Percentiles rank a stretch among this genome's conserved stretches.
Evolutionary conservation across 257 asterid genomes (phyloP).

Genomic region (Plantago major): DNA sequence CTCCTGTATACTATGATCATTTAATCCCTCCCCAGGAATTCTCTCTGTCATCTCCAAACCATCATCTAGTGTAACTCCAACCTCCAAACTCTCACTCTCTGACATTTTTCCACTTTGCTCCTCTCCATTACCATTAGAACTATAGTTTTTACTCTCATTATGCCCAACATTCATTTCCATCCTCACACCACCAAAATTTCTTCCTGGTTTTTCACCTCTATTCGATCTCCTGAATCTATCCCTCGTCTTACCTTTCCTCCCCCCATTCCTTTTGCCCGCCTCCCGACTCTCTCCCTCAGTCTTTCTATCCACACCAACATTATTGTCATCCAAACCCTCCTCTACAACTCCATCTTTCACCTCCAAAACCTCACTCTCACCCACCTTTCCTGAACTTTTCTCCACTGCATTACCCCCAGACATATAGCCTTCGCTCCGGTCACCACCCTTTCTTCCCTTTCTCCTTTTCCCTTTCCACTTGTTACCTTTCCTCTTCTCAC

Average conservation of each 20-base stretch:
- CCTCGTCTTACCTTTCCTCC: conserved; percentile 2
- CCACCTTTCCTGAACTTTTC: conserved; percentile 2
- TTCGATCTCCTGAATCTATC: neutral
- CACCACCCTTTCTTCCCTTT: conserved; percentile 14
- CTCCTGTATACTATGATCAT: conserved; percentile 14
- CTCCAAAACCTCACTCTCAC: conserved; percentile 11
- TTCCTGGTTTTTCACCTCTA: conserved; percentile 6
- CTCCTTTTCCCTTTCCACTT: neutral
- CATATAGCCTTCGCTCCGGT: neutral
- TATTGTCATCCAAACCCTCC: conserved; percentile 12
- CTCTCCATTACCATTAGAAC: conserved; percentile 12
- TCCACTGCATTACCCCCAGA: conserved; percentile 14
- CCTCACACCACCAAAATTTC: no score
- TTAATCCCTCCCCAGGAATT: conserved; percentile 17
- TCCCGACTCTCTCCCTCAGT: neutral
- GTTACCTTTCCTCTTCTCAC: neutral
- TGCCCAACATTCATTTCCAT: no score
- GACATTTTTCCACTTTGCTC: conserved; percentile 9
- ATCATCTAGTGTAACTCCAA: conserved; percentile 4
- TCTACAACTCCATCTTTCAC: conserved; percentile 17
- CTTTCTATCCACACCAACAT: neutral
- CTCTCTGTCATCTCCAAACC: conserved; percentile 8
- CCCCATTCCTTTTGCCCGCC: neutral
- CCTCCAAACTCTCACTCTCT: conserved; percentile 15
- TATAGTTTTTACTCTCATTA: no score